phyloP scores from a whole-genome alignment of 2,329 filamentous ascomycete species.

The Paramyrothecium roridum region DNA sequence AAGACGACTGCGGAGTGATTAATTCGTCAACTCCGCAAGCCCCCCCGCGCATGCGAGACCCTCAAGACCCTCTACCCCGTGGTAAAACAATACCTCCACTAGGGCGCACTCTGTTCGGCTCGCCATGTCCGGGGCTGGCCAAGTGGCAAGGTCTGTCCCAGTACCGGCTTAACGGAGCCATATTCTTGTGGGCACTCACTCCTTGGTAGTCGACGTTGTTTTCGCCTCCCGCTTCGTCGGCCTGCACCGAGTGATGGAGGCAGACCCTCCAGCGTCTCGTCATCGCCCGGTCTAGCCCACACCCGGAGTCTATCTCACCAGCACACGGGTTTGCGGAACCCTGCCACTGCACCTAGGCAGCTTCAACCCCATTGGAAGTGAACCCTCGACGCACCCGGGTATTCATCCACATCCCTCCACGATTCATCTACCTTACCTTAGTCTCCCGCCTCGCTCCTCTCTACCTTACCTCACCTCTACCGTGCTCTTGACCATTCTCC shows the following conservation, averaged over 20 bases:
- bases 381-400: not conserved
- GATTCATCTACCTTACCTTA: not conserved
- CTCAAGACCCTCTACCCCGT: not conserved
- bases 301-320: not conserved
- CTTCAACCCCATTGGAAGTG: not conserved
- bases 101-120: too few relatives aligned
- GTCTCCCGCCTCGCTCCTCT: not conserved
- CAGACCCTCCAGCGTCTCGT: not conserved
- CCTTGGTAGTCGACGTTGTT: too few relatives aligned
- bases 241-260: too few relatives aligned
- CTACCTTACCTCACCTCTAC: not conserved
- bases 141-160: not conserved
- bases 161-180: not conserved
- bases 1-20: too few relatives aligned
- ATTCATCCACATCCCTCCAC: not conserved
- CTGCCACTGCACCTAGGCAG: too few relatives aligned
- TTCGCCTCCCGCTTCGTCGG: too few relatives aligned
- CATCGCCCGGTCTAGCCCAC: not conserved
- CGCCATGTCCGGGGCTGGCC: too few relatives aligned
- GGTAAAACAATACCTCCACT: not conserved
- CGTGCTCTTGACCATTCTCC: not conserved
- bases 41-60: too few relatives aligned
- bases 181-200: not conserved
- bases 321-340: not conserved
- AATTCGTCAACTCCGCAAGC: too few relatives aligned